A percentile compares a stretch with the other conserved stretches of the same genome.
These are phyloP conservation scores for Cryphonectria nitschkei DNA, from an alignment of 2,329 filamentous ascomycete genomes.

Conservation along the genomic window DNA sequence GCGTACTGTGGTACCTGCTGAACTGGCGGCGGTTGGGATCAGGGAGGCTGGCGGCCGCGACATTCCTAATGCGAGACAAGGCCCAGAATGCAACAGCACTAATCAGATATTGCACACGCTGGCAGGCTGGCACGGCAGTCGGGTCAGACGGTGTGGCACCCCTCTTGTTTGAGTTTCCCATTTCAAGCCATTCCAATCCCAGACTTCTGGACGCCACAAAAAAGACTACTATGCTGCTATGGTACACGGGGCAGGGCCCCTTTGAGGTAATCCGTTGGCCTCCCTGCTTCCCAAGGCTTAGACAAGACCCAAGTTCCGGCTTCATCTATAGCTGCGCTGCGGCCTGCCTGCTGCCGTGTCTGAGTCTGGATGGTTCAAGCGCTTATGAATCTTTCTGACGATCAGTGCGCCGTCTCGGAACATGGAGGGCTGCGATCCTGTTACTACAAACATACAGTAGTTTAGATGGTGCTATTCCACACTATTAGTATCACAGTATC, in stretches of 20 bases:
- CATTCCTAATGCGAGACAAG: not conserved
- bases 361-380: not conserved
- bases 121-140: slow-evolving; percentile 2
- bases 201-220: slow-evolving; percentile 18
- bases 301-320: not conserved
- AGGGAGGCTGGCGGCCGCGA: not conserved
- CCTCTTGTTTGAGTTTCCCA: slow-evolving; percentile 19
- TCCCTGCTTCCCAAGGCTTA: not conserved
- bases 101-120: not conserved
- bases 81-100: not conserved
- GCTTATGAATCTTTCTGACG: not conserved
- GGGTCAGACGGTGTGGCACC: slow-evolving; percentile 24
- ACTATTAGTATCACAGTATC: not conserved
- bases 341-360: slow-evolving; percentile 3
- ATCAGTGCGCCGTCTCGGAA: slow-evolving; percentile 1
- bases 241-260: not conserved
- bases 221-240: not conserved
- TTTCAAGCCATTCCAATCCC: slow-evolving; percentile 6
- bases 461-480: not conserved
- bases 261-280: not conserved
- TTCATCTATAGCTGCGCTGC: not conserved
- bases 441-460: not conserved
- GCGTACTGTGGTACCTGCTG: not conserved
- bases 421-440: not conserved
- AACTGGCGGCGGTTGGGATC: not conserved